Percentiles rank a stretch among this genome's conserved stretches.
Conservation (phyloP, 2,329 filamentous ascomycete species). For the Trichoderma afroharzianum region DNA sequence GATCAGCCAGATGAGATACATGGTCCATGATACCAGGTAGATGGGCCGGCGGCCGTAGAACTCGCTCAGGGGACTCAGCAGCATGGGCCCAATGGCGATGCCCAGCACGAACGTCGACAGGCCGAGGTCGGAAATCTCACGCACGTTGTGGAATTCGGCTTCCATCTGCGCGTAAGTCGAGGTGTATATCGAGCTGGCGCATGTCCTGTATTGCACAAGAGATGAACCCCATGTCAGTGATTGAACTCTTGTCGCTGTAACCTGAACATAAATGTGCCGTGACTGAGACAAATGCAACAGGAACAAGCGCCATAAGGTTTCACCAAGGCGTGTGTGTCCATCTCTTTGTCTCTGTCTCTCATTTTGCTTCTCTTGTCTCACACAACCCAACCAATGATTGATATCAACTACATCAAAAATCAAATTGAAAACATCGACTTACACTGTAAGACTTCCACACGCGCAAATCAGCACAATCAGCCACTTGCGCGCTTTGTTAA, state of each 20-base stretch:
- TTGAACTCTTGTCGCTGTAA: not conserved
- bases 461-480: slow-evolving; percentile 71
- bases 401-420: not conserved
- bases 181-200: slow-evolving; percentile 84
- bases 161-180: slow-evolving; percentile 76
- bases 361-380: not conserved
- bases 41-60: slow-evolving; percentile 82
- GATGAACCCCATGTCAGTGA: not conserved
- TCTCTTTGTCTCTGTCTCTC: not conserved
- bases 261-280: not conserved
- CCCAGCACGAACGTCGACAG: slow-evolving; percentile 81
- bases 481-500: slow-evolving; percentile 69
- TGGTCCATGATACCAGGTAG: slow-evolving; percentile 69
- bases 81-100: slow-evolving; percentile 59
- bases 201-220: slow-evolving; percentile 54
- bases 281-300: not conserved
- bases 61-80: slow-evolving; percentile 62
- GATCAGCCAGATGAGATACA: slow-evolving; percentile 77
- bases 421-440: slow-evolving; percentile 39
- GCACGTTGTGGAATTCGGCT: slow-evolving; percentile 67
- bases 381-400: not conserved
- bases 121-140: slow-evolving; percentile 72
- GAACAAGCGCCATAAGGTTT: not conserved
- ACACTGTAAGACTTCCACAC: slow-evolving; percentile 76
- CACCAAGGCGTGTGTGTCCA: not conserved